phyloP scores from a whole-genome alignment of 176 grass and related monocot genomes.

The Panicum miliaceum region DNA sequence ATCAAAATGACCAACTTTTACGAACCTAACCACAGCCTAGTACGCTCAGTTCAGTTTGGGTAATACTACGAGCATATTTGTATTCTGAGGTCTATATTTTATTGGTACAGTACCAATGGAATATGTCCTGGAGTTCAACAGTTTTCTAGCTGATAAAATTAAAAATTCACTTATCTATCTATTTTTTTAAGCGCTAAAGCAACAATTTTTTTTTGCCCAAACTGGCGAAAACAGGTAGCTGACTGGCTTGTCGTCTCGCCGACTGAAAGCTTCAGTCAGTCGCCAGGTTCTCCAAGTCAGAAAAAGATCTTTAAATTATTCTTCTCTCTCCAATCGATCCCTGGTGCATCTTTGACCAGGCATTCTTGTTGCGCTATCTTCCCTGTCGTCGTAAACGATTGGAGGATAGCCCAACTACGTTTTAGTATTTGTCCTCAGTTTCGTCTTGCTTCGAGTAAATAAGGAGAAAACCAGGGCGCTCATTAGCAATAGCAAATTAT shows the following conservation, averaged over 20 bases:
- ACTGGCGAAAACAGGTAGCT: neutral
- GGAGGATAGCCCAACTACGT: neutral
- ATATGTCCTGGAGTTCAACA: neutral
- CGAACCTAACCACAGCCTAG: too few species aligned
- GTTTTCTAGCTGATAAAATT: neutral
- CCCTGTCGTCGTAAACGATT: neutral
- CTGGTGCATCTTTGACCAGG: neutral
- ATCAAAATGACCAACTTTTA: too few species aligned
- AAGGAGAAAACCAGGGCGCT: neutral
- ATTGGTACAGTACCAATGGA: neutral
- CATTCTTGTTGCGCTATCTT: neutral
- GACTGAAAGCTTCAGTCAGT: constrained; percentile 1
- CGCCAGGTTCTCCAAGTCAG: constrained; percentile 15
- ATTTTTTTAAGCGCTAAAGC: neutral
- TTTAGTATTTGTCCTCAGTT: neutral
- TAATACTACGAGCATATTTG: neutral
- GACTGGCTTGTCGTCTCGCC: neutral
- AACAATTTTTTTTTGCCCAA: neutral
- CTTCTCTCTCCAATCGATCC: neutral
- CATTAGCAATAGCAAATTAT: too few species aligned
- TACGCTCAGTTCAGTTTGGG: too few species aligned
- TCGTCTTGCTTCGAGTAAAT: neutral
- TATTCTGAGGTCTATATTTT: neutral
- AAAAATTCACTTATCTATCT: neutral
- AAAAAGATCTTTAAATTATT: neutral